Percentiles rank a stretch among this genome's conserved stretches.
phyloP scores from a whole-genome alignment of 1,284 basidiomycete species.

The Irpex rosettiformis region DNA sequence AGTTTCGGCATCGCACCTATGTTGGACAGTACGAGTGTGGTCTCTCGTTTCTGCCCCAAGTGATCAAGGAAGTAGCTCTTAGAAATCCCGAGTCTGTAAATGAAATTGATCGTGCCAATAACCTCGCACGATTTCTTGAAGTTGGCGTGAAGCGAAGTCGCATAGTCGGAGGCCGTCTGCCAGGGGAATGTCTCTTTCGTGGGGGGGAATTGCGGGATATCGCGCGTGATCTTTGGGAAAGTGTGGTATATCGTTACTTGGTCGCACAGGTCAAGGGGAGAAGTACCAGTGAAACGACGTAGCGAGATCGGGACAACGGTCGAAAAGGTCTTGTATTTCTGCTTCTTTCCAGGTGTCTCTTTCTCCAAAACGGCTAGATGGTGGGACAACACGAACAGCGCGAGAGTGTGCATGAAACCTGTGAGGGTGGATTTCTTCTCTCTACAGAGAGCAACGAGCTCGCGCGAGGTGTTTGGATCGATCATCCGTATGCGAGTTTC shows the following conservation, averaged over 20 bases:
- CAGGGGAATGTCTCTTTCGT: conserved; percentile 21
- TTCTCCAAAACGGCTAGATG: conserved; percentile 15
- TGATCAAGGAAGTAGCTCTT: conserved; percentile 24
- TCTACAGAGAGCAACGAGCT: conserved; percentile 29
- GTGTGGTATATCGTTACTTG: conserved; percentile 27
- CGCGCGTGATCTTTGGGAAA: conserved; percentile 19
- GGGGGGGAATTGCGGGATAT: background rate
- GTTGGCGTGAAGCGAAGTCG: conserved; percentile 21
- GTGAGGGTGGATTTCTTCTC: conserved; percentile 35
- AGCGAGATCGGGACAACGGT: conserved; percentile 34
- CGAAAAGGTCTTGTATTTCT: conserved; percentile 29
- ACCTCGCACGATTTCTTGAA: conserved; percentile 19
- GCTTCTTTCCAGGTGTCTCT: background rate
- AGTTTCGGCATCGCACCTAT: conserved; percentile 20
- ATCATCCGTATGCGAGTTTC: conserved; percentile 25
- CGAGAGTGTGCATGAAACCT: conserved; percentile 28
- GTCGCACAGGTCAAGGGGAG: conserved; percentile 32
- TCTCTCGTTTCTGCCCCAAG: conserved; percentile 28
- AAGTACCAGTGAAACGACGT: conserved; percentile 28
- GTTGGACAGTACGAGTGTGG: conserved; percentile 32
- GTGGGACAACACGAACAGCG: conserved; percentile 27
- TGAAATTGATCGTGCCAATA: conserved; percentile 33
- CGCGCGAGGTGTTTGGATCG: conserved; percentile 20
- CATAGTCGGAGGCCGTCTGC: conserved; percentile 20
- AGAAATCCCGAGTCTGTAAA: conserved; percentile 24